Evolutionary conservation across 2,329 filamentous ascomycete genomes (phyloP).

Genomic region (Fusarium austroafricanum): DNA sequence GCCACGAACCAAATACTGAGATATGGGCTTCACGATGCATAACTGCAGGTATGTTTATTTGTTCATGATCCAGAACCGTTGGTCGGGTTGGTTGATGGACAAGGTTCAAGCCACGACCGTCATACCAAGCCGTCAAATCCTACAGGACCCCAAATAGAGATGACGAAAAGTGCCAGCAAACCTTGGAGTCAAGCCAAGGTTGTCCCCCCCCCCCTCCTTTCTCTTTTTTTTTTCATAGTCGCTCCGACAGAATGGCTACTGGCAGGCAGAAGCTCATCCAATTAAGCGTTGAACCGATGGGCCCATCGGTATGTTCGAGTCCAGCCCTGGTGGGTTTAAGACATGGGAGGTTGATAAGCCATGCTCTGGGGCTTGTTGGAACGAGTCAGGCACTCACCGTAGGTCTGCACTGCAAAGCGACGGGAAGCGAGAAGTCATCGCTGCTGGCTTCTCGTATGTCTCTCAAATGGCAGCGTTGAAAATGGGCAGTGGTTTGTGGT

Average conservation of each 20-base stretch:
- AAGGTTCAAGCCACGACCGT: slow-evolving; percentile 38
- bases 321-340: slow-evolving; percentile 14
- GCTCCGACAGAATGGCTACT: slow-evolving; percentile 13
- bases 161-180: slow-evolving; percentile 22
- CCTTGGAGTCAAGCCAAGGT: neutral
- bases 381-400: slow-evolving; percentile 32
- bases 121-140: slow-evolving; percentile 33
- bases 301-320: slow-evolving; percentile 18
- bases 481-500: slow-evolving; percentile 10
- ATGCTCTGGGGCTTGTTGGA: neutral
- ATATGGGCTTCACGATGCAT: slow-evolving; percentile 22
- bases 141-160: slow-evolving; percentile 22
- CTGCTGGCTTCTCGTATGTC: slow-evolving; percentile 8
- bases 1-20: slow-evolving; percentile 29
- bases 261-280: neutral
- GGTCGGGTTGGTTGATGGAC: slow-evolving; percentile 12
- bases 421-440: slow-evolving; percentile 7
- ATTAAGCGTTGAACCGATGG: slow-evolving; percentile 5
- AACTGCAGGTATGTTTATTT: slow-evolving; percentile 19
- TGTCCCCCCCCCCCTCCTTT: neutral
- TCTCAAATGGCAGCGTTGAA: neutral
- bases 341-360: slow-evolving; percentile 19
- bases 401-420: slow-evolving; percentile 4
- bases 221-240: slow-evolving; percentile 4
- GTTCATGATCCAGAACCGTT: slow-evolving; percentile 35